Conservation (phyloP, 768 basidiomycete genomes). For the Baorangia bicolor region DNA sequence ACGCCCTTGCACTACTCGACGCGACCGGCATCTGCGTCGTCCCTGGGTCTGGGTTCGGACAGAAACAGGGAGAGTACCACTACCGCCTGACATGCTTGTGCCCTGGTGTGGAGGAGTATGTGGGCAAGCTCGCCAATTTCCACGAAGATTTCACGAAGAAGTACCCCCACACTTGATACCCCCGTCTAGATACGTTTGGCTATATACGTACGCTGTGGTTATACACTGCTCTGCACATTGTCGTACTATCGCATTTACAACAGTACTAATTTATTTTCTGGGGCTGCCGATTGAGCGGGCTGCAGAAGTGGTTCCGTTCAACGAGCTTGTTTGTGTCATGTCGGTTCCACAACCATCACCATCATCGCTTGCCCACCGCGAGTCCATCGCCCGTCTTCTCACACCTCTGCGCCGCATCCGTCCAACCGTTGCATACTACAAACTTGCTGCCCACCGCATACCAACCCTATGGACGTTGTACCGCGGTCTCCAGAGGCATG, state of each 20-base stretch:
- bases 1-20: conserved; percentile 81
- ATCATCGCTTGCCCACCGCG: conserved; percentile 48
- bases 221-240: neutral
- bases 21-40: conserved; percentile 92
- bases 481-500: conserved; percentile 57
- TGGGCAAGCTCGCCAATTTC: conserved; percentile 77
- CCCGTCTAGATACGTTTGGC: neutral
- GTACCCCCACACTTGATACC: conserved; percentile 34
- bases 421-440: conserved; percentile 64
- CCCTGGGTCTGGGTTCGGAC: conserved; percentile 93
- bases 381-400: conserved; percentile 49
- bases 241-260: conserved; percentile 2
- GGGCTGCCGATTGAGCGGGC: neutral
- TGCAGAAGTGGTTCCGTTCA: neutral
- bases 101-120: conserved; percentile 92
- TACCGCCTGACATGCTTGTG: conserved; percentile 93
- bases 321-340: conserved; percentile 9
- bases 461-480: conserved; percentile 81
- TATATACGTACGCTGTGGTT: neutral
- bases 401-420: conserved; percentile 58
- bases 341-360: conserved; percentile 15
- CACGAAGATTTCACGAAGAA: conserved; percentile 58
- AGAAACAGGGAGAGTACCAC: conserved; percentile 87
- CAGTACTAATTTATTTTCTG: neutral
- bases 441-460: conserved; percentile 67